Evolutionary conservation across 169 alveolate genomes (phyloP).

Genomic region (Toxoplasma gondii): DNA sequence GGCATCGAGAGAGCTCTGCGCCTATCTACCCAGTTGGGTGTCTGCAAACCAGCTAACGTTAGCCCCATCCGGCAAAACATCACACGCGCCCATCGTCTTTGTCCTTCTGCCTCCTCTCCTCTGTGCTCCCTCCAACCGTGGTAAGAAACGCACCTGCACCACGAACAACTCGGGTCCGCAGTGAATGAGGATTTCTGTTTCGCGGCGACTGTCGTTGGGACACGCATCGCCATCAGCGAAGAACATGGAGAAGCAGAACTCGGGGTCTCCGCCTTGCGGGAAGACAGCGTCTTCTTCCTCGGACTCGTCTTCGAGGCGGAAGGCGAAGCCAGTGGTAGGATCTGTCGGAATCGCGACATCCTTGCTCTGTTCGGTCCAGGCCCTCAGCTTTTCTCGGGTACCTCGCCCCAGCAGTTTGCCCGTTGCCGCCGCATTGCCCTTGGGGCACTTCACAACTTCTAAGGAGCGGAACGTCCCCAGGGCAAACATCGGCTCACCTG

Average conservation of each 20-base stretch:
- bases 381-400: not conserved
- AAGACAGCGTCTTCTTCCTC: not conserved
- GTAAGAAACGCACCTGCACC: not conserved
- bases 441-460: not conserved
- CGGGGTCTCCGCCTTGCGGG: not conserved
- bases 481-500: not conserved
- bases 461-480: not conserved
- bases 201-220: not conserved
- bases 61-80: too few species aligned
- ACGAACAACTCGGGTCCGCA: conserved; percentile 1
- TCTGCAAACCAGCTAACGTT: too few species aligned
- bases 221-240: not conserved
- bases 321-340: not conserved
- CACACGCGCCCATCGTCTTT: too few species aligned
- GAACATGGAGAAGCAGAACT: conserved; percentile 15
- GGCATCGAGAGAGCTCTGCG: too few species aligned
- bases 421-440: not conserved
- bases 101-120: not conserved
- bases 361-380: not conserved
- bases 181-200: conserved; percentile 10
- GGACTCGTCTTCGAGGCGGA: not conserved
- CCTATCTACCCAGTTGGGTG: too few species aligned
- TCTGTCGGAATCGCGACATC: not conserved
- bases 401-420: not conserved
- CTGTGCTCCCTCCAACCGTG: not conserved